Conservation (phyloP, 306 rosid species). For the Vachellia collinsii region DNA sequence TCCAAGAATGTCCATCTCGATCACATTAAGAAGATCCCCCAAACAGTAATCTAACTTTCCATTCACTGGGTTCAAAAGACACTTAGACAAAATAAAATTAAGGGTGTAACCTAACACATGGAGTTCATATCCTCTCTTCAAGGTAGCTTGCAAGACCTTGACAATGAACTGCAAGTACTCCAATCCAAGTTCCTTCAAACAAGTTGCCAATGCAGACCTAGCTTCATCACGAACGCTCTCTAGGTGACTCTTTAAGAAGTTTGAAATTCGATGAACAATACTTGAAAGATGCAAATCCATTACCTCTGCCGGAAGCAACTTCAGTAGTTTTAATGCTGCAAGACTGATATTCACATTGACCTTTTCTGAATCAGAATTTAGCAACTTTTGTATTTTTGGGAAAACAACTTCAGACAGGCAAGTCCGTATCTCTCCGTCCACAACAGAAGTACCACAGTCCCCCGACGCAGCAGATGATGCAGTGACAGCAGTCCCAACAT, state of each 20-base stretch:
- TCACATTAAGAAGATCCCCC: constrained; percentile 77
- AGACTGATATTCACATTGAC: constrained; percentile 77
- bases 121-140: constrained; percentile 89
- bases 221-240: constrained; percentile 95
- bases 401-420: constrained; percentile 70
- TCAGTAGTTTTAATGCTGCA: constrained; percentile 82
- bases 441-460: constrained; percentile 37
- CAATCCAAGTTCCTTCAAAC: constrained; percentile 93
- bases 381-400: constrained; percentile 79
- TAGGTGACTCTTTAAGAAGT: constrained; percentile 77
- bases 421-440: constrained; percentile 57
- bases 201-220: constrained; percentile 81
- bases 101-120: constrained; percentile 93
- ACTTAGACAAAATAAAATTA: constrained; percentile 75
- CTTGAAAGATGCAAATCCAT: constrained; percentile 87
- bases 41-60: constrained; percentile 88
- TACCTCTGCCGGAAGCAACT: constrained; percentile 79
- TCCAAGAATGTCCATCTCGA: constrained; percentile 84
- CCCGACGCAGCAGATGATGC: constrained; percentile 31
- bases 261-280: constrained; percentile 76
- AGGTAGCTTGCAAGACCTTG: constrained; percentile 66
- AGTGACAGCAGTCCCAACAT: constrained; percentile 33
- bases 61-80: constrained; percentile 52
- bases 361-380: constrained; percentile 76
- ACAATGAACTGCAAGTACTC: constrained; percentile 82